Percentiles rank a stretch among this genome's conserved stretches.
These are phyloP conservation scores for Globisporangium yorkense DNA, from an alignment of 352 stramenopile species.

Conservation along the genomic window DNA sequence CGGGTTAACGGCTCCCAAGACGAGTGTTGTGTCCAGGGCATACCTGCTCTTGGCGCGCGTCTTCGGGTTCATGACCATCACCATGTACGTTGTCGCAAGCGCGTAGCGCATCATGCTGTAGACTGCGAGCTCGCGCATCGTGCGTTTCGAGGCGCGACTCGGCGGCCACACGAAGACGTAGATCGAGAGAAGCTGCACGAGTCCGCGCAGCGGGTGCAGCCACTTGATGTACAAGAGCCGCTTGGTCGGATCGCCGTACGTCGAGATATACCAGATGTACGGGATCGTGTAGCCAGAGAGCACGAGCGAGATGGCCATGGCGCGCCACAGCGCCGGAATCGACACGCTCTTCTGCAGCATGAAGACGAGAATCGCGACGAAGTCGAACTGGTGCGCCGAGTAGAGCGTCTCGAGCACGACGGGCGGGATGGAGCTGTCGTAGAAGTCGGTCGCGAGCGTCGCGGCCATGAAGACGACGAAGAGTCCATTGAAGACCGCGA, in stretches of 20 bases:
- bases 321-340: slow-evolving; percentile 23
- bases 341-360: slow-evolving; percentile 48
- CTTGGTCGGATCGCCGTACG: slow-evolving; percentile 7
- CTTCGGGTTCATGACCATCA: slow-evolving; percentile 17
- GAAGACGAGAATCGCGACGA: slow-evolving; percentile 30
- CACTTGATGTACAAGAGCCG: slow-evolving; percentile 11
- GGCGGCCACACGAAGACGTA: slow-evolving; percentile 32
- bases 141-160: slow-evolving; percentile 20
- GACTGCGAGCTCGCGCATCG: slow-evolving; percentile 23
- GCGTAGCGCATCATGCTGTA: slow-evolving; percentile 3
- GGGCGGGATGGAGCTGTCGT: slow-evolving; percentile 11
- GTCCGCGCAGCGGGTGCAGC: slow-evolving; percentile 11
- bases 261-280: slow-evolving; percentile 18
- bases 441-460: slow-evolving; percentile 17
- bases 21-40: slow-evolving; percentile 13
- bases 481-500: slow-evolving; percentile 20
- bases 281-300: slow-evolving; percentile 21
- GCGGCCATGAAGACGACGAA: slow-evolving; percentile 22
- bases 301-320: slow-evolving; percentile 15
- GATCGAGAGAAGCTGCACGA: slow-evolving; percentile 19
- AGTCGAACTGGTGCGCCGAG: slow-evolving; percentile 26
- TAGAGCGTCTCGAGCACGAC: slow-evolving; percentile 23
- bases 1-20: slow-evolving; percentile 21
- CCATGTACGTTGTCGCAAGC: slow-evolving; percentile 7
- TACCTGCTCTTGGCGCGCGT: slow-evolving; percentile 9